phyloP scores from a whole-genome alignment of 1,139 yeast species.

The Magnusiomyces paraingens region DNA sequence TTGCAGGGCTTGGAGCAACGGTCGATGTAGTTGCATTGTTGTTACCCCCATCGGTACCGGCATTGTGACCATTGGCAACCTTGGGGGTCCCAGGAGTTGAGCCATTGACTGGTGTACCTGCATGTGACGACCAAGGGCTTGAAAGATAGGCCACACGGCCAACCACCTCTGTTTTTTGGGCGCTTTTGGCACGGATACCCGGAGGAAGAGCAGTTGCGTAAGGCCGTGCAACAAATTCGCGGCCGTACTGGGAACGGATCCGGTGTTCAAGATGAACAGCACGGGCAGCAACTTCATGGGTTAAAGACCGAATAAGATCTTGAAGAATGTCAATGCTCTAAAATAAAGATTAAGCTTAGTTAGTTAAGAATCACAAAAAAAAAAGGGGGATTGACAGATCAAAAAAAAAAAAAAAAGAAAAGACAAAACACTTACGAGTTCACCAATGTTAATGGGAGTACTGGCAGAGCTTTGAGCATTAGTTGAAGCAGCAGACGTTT shows the following conservation, averaged over 20 bases:
- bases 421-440: neutral
- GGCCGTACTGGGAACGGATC: constrained; percentile 28
- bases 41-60: neutral
- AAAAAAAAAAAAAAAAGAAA: no score
- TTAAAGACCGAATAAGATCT: constrained; percentile 37
- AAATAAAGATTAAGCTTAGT: neutral
- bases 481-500: no score
- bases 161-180: constrained; percentile 22
- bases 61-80: neutral
- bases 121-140: constrained; percentile 30
- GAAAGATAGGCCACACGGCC: constrained; percentile 27
- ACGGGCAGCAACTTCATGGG: constrained; percentile 39
- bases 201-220: constrained; percentile 13
- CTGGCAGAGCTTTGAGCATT: no score
- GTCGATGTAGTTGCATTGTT: neutral
- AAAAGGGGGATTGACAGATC: neutral
- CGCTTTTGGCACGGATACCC: constrained; percentile 17
- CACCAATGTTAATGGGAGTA: neutral
- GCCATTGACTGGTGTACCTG: neutral
- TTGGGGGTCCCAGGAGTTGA: neutral
- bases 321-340: constrained; percentile 33
- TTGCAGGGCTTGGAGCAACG: neutral
- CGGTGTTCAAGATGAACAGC: constrained; percentile 39
- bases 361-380: neutral
- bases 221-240: constrained; percentile 22